Base-by-base conservation (phyloP, 2,329 filamentous ascomycete species). In the Arthrobotrys entomopaga region DNA sequence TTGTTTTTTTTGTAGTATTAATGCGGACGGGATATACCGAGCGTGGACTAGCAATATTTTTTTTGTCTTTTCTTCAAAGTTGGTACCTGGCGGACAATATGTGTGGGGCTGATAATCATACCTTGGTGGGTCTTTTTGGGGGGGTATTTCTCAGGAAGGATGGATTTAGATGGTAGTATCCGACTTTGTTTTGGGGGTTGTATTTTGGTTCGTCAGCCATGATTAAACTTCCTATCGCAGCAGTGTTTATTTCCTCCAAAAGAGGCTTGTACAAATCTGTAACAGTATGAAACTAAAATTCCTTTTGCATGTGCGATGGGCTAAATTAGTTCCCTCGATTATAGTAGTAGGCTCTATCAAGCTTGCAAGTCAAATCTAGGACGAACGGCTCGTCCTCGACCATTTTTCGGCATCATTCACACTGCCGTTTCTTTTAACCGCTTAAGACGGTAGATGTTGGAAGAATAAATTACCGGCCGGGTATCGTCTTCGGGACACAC, bases 351-450 rank as follows among this genome's bases (percentile, higher is more conserved):
- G 3, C 16, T 19, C 16, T 50, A 46, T n/a, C 13, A 16, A 50
- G 19, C n/a, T n/a, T n/a, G n/a, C 29, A 6, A 34, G 29, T 10
- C 10, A 34, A 10, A 50, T 13, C 58, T 61, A 50, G 57, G 57
- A 60, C 57, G 57, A 60, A 60, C 57, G 57, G 57, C 57, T 60
- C 15, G 15, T 48, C 22, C 34, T 53, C 50, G 29, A 34, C 7
- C 6, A 53, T 15, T 29, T 26, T 40, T 22, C 1, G 29, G 22
- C 20, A 24, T 50, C 2, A 22, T 22, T 50, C 46, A 6, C 46
- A 22, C 50, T 10, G 22, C 20, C 50, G 24, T 34, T 19, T 49
- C n/a, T n/a, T 15, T 56, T 65, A 46, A 53, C 60, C 60, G 50
- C 60, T n/a, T 38, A 15, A 19, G 38, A 43, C n/a, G 3, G n/a